Conservation (phyloP, 169 alveolate species). For the Plasmodium berghei region DNA sequence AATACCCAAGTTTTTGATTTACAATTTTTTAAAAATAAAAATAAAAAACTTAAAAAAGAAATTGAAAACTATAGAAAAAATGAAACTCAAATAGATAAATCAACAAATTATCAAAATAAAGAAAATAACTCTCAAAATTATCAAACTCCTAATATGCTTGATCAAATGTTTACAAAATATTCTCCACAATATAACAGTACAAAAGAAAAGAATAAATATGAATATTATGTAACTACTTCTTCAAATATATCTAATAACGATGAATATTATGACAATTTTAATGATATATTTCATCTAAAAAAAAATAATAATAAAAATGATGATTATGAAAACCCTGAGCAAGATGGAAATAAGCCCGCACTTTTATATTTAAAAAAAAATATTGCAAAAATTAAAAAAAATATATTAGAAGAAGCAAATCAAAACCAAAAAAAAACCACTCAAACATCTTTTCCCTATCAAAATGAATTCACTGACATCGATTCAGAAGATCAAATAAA, state of each 20-base stretch:
- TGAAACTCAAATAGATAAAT: background rate
- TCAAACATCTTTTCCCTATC: too few relatives aligned
- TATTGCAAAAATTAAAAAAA: conserved; percentile 13
- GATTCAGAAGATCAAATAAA: too few relatives aligned
- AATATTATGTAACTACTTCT: background rate
- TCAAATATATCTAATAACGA: background rate
- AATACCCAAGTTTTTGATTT: background rate
- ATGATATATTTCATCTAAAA: conserved; percentile 12
- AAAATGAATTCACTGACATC: too few relatives aligned
- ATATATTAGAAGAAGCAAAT: conserved; percentile 1
- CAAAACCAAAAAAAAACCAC: background rate
- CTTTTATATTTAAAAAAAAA: conserved; percentile 42
- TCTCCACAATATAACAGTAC: background rate
- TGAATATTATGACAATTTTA: background rate
- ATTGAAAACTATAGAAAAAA: conserved; percentile 30
- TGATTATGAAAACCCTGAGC: background rate
- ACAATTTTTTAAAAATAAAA: conserved; percentile 18
- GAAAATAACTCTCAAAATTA: background rate
- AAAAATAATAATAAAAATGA: background rate
- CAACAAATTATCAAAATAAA: background rate
- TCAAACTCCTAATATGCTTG: background rate
- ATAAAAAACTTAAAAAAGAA: conserved; percentile 52
- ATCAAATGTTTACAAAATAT: background rate
- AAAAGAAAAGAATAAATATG: background rate
- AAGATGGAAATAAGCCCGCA: conserved; percentile 28